Evolutionary conservation across 371 early-diverging fungal species (phyloP), one percentile per base, ranked within the genome.

Genomic region (Phascolomyces articulosus): DNA sequence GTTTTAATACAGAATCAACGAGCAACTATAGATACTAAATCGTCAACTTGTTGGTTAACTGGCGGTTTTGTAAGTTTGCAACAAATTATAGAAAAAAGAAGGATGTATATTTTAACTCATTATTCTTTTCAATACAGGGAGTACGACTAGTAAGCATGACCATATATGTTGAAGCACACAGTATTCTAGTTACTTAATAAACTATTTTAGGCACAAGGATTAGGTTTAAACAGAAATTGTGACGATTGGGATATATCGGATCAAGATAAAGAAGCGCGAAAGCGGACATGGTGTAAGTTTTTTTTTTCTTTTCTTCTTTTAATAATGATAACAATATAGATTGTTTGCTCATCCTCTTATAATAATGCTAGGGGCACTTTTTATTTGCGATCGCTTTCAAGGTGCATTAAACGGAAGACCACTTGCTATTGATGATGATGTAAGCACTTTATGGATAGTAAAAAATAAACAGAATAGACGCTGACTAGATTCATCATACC

Each of bases 211-310:
- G 82, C 82, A 2, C 82, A 81, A 66, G 74, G 70, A 2, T 53
- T 81, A 23, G 82, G 82, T 4, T 31, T 81, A 8, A 69, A 81
- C 60, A 66, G 77, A 21, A 65, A 73, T 59, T 81, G 82, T 58
- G 76, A 76, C 44, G 74, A 76, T n/a, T 78, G 78, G 77, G 72
- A 74, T 38, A 78, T 79, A 9, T 73, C 82, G 1, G 74, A 79
- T 20, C 68, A 67, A 34, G 83, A 82, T 54, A 77, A 79, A 20
- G 72, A 79, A 48, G 74, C 78, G 3, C 60, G 83, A 27, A 75
- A 77, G 58, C 60, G 83, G 18, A 71, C 77, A 23, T 82, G 79
- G 78, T 82, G 83, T 59, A 59, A 27, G 60, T 55, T 11, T 55
- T 20, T 31, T 11, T 24, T 11, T 20, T 55, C 3, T 29, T 34